Conservation (phyloP, 805 yeast species). For the Diddensiella santjacobensis region DNA sequence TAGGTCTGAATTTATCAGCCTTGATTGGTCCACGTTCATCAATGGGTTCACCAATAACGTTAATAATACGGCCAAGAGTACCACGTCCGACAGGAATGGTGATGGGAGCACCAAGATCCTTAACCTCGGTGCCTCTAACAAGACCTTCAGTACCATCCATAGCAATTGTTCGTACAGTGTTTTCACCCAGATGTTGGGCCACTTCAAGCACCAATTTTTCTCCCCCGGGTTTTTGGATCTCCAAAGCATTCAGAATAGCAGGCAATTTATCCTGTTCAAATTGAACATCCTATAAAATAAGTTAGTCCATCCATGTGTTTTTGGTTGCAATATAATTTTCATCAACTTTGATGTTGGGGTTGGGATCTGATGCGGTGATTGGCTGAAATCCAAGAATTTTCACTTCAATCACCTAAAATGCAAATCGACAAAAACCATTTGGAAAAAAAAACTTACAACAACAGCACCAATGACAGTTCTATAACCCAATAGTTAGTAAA, state of each 20-base stretch:
- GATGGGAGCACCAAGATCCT: slow-evolving; percentile 97
- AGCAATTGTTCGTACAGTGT: slow-evolving; percentile 99
- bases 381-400: slow-evolving; percentile 3
- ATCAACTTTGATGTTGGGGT: too few species aligned
- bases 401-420: neutral
- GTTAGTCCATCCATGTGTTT: slow-evolving; percentile 13
- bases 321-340: too few species aligned
- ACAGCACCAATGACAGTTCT: slow-evolving; percentile 99
- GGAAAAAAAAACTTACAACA: slow-evolving; percentile 49
- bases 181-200: slow-evolving; percentile 99
- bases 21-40: slow-evolving; percentile 99
- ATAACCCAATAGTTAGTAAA: slow-evolving; percentile 15
- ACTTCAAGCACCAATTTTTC: slow-evolving; percentile 88
- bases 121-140: slow-evolving; percentile 90
- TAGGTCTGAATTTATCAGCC: slow-evolving; percentile 90
- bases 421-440: neutral
- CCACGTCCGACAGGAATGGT: slow-evolving; percentile 99
- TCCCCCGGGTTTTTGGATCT: slow-evolving; percentile 73
- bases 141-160: slow-evolving; percentile 99
- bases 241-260: slow-evolving; percentile 94
- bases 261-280: slow-evolving; percentile 97
- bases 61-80: slow-evolving; percentile 96
- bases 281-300: slow-evolving; percentile 61
- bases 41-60: slow-evolving; percentile 98
- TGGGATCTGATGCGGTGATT: neutral